phyloP scores from a whole-genome alignment of 257 asterid species.

The Orobanche coerulescens region DNA sequence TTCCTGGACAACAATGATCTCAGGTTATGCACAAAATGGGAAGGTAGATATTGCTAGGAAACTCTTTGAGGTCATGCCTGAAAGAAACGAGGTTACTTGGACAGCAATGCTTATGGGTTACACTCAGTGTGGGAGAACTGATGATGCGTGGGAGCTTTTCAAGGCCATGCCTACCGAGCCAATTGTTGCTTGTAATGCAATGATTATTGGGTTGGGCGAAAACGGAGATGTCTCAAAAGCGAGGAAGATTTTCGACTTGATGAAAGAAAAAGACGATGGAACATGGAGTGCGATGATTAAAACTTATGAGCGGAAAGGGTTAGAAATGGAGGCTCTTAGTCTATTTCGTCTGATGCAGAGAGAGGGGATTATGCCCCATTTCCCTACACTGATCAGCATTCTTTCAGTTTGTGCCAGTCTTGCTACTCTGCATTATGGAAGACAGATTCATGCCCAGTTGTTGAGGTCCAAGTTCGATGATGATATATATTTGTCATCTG shows the following conservation, averaged over 20 bases:
- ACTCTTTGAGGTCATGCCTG: constrained; percentile 82
- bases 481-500: constrained; percentile 47
- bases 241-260: constrained; percentile 45
- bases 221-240: constrained; percentile 44
- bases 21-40: constrained; percentile 58
- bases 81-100: constrained; percentile 75
- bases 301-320: constrained; percentile 54
- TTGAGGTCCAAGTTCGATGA: constrained; percentile 34
- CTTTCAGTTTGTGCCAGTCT: constrained; percentile 68
- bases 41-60: constrained; percentile 64
- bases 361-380: constrained; percentile 43
- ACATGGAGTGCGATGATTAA: constrained; percentile 74
- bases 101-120: constrained; percentile 63
- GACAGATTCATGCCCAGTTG: constrained; percentile 52
- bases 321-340: constrained; percentile 51
- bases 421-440: constrained; percentile 54
- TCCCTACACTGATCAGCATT: constrained; percentile 50
- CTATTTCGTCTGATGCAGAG: constrained; percentile 51
- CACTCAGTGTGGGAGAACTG: constrained; percentile 47
- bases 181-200: constrained; percentile 49
- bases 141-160: constrained; percentile 57
- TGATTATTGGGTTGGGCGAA: constrained; percentile 50
- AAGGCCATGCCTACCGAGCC: constrained; percentile 46
- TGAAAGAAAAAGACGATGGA: constrained; percentile 48
- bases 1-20: constrained; percentile 71